A percentile compares a stretch with the other conserved stretches of the same genome.
These are phyloP conservation scores for Candida buenavistaensis DNA, from an alignment of 1,139 yeast species.

Conservation along the genomic window DNA sequence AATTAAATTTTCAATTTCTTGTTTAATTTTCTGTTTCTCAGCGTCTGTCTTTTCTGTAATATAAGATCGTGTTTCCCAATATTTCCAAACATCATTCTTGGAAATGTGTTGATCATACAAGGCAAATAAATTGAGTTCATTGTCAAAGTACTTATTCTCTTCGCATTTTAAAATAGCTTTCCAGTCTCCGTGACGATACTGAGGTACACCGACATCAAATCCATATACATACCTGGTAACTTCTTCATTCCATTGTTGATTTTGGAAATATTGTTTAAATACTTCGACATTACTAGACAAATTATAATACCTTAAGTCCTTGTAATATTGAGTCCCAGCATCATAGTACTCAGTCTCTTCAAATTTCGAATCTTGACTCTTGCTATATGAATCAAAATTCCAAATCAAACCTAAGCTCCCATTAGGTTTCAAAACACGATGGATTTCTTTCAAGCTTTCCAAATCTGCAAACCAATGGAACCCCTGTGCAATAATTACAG, in stretches of 20 bases:
- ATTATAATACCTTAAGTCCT: conserved; percentile 4
- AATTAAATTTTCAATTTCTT: conserved; percentile 26
- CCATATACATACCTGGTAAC: conserved; percentile 27
- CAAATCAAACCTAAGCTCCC: conserved; percentile 60
- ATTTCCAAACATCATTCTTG: conserved; percentile 41
- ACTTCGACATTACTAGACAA: conserved; percentile 11
- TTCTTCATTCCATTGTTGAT: conserved; percentile 26
- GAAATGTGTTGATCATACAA: conserved; percentile 31
- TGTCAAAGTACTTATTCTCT: conserved; percentile 23
- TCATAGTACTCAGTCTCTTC: conserved; percentile 10
- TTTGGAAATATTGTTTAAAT: conserved; percentile 12
- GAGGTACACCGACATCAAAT: conserved; percentile 51
- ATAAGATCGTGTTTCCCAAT: conserved; percentile 61
- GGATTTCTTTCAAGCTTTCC: conserved; percentile 49
- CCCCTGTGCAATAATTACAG: conserved; percentile 62
- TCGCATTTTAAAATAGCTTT: conserved; percentile 29
- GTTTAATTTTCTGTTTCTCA: conserved; percentile 32
- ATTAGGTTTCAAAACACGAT: conserved; percentile 48
- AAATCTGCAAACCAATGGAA: conserved; percentile 68
- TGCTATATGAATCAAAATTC: conserved; percentile 53
- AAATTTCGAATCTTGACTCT: conserved; percentile 14
- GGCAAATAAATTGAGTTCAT: conserved; percentile 29
- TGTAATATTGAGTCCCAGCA: conserved; percentile 12
- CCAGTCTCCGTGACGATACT: conserved; percentile 57
- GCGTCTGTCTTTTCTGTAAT: conserved; percentile 47